These are phyloP conservation scores for Cymbopogon citratus DNA, from an alignment of 176 grass and related monocot species.

Conservation along the genomic window DNA sequence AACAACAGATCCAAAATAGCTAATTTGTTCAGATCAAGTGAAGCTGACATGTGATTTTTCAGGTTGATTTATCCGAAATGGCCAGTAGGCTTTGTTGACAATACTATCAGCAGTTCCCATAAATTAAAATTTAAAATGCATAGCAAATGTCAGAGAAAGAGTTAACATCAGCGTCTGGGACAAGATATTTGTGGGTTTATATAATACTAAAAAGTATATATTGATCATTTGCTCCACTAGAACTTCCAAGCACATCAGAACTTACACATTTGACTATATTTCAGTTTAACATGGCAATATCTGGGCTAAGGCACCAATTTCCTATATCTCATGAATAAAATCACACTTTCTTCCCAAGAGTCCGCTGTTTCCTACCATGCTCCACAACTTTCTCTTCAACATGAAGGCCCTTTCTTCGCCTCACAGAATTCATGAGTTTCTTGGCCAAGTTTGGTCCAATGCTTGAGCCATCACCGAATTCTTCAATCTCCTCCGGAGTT, in stretches of 20 bases:
- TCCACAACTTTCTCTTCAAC: conserved; percentile 7
- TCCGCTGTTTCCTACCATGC: not conserved
- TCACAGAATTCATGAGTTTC: conserved; percentile 78
- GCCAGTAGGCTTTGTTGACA: not conserved
- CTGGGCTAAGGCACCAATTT: not conserved
- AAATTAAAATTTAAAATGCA: not conserved
- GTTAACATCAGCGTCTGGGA: not conserved
- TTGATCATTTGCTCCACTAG: not conserved
- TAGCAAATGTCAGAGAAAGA: not conserved
- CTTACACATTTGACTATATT: not conserved
- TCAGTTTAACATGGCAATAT: not conserved
- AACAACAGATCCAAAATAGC: not conserved
- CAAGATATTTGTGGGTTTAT: not conserved
- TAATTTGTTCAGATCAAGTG: not conserved
- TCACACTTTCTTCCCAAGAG: not conserved
- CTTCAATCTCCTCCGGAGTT: conserved; percentile 75
- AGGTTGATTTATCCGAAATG: not conserved
- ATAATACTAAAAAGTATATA: not conserved
- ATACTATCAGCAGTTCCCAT: not conserved
- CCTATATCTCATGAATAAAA: not conserved
- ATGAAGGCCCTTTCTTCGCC: conserved; percentile 28
- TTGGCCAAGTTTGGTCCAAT: conserved; percentile 78
- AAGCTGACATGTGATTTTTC: not conserved
- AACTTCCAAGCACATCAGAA: not conserved
- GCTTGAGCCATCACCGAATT: conserved; percentile 82